Conservation (phyloP, 768 basidiomycete species). For the Fomitopsis serialis region DNA sequence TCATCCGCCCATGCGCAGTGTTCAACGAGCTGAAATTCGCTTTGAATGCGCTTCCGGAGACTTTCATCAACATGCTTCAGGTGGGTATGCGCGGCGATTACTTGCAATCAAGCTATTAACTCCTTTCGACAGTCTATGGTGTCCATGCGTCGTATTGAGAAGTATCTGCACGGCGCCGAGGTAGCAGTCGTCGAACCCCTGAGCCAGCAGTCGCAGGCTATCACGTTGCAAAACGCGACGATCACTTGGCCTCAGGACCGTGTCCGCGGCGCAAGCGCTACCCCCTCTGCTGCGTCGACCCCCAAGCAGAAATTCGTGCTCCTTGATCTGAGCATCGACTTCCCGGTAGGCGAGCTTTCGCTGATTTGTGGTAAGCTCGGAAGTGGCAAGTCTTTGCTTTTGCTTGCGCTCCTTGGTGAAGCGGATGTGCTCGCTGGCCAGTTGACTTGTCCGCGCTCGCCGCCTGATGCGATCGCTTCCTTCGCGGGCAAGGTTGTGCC, state of each 20-base stretch:
- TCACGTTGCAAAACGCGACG: slow-evolving; percentile 80
- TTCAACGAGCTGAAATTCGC: slow-evolving; percentile 88
- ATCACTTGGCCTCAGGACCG: slow-evolving; percentile 89
- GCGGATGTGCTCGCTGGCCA: slow-evolving; percentile 82
- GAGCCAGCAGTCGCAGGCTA: slow-evolving; percentile 47
- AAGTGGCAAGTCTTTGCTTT: slow-evolving; percentile 79
- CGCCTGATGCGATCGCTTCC: slow-evolving; percentile 68
- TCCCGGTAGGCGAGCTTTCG: slow-evolving; percentile 75
- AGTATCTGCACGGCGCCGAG: slow-evolving; percentile 75
- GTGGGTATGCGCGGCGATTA: slow-evolving; percentile 27
- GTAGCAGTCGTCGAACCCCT: slow-evolving; percentile 59
- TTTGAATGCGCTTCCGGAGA: slow-evolving; percentile 84
- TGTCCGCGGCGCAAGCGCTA: slow-evolving; percentile 33
- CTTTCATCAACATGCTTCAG: slow-evolving; percentile 86
- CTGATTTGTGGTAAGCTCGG: slow-evolving; percentile 88
- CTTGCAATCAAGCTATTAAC: slow-evolving; percentile 1
- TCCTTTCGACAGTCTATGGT: slow-evolving; percentile 53
- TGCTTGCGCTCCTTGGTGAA: slow-evolving; percentile 78
- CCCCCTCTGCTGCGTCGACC: slow-evolving; percentile 58
- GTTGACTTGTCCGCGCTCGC: slow-evolving; percentile 76
- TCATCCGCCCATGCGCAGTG: slow-evolving; percentile 35
- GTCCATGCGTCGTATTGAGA: slow-evolving; percentile 86
- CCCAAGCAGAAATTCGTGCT: slow-evolving; percentile 78
- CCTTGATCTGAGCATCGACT: slow-evolving; percentile 69
- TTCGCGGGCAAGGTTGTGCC: slow-evolving; percentile 39